Conservation (phyloP, 176 grass and related monocot species). For the Oryza glumipatula region DNA sequence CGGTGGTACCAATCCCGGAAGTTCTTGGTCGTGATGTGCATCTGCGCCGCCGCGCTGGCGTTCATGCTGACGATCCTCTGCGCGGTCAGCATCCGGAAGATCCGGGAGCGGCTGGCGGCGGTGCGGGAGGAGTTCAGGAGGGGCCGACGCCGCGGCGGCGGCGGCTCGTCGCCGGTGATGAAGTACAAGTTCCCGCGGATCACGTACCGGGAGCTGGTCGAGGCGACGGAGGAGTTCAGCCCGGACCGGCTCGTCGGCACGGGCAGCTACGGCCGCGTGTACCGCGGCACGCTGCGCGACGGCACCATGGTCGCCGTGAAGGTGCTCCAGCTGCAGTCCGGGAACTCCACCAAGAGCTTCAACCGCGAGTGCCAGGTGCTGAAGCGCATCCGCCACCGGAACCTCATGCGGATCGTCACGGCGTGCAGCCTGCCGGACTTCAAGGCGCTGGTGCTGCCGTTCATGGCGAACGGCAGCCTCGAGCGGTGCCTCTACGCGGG, state of each 20-base stretch:
- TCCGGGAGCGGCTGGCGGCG: constrained; percentile 37
- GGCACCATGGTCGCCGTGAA: constrained; percentile 81
- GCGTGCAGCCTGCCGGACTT: constrained; percentile 90
- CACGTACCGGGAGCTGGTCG: constrained; percentile 72
- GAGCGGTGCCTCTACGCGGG: constrained; percentile 73
- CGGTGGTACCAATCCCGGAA: constrained; percentile 53
- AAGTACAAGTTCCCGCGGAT: constrained; percentile 84
- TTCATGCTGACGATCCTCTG: constrained; percentile 57
- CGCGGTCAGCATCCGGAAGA: constrained; percentile 48
- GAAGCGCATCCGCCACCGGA: constrained; percentile 90
- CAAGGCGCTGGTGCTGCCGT: constrained; percentile 93
- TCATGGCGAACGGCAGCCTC: constrained; percentile 95
- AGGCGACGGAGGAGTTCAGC: constrained; percentile 76
- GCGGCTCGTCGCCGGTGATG: constrained; percentile 59
- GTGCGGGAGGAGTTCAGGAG: constrained; percentile 44
- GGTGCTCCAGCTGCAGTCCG: constrained; percentile 81
- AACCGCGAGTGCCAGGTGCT: constrained; percentile 87
- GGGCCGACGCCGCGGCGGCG: constrained; percentile 1
- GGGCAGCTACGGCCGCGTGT: constrained; percentile 84
- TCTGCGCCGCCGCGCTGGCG: constrained; percentile 45
- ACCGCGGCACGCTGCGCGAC: constrained; percentile 69
- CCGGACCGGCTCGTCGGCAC: constrained; percentile 62
- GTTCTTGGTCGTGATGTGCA: constrained; percentile 49
- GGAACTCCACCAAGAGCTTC: constrained; percentile 93
- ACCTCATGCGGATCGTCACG: constrained; percentile 92